Evolutionary conservation across 2,329 filamentous ascomycete species (phyloP).

Genomic region (Talaromyces sp.): DNA sequence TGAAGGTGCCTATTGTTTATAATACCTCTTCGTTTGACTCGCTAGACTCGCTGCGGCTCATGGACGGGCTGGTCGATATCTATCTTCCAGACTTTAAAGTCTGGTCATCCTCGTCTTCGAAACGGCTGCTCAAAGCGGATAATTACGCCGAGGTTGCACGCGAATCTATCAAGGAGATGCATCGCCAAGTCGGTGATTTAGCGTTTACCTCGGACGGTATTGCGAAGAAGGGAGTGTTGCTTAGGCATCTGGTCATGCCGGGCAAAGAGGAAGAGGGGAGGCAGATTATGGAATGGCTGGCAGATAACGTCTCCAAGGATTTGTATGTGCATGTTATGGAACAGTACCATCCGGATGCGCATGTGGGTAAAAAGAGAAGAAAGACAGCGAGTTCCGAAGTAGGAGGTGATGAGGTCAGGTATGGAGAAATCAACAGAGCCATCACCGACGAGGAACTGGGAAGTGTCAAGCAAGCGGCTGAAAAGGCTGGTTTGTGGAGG

Average conservation of each 20-base stretch:
- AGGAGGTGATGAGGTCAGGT: slow-evolving; percentile 45
- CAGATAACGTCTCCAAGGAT: slow-evolving; percentile 65
- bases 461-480: slow-evolving; percentile 61
- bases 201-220: slow-evolving; percentile 78
- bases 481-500: slow-evolving; percentile 69
- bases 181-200: slow-evolving; percentile 74
- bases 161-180: slow-evolving; percentile 76
- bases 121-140: slow-evolving; percentile 70
- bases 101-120: slow-evolving; percentile 63
- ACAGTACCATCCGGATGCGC: slow-evolving; percentile 74
- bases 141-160: slow-evolving; percentile 67
- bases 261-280: slow-evolving; percentile 68
- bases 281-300: slow-evolving; percentile 72
- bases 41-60: slow-evolving; percentile 62
- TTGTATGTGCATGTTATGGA: slow-evolving; percentile 85
- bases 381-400: slow-evolving; percentile 22
- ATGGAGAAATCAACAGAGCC: slow-evolving; percentile 73
- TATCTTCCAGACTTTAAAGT: slow-evolving; percentile 89
- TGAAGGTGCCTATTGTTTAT: slow-evolving; percentile 72
- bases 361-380: slow-evolving; percentile 67
- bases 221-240: slow-evolving; percentile 68
- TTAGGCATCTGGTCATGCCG: slow-evolving; percentile 82
- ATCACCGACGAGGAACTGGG: slow-evolving; percentile 62
- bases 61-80: slow-evolving; percentile 77
- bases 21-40: slow-evolving; percentile 82